Percentiles rank a stretch among this genome's conserved stretches.
These are phyloP conservation scores for Plasmopara muralis DNA, from an alignment of 352 stramenopile species.

Conservation along the genomic window DNA sequence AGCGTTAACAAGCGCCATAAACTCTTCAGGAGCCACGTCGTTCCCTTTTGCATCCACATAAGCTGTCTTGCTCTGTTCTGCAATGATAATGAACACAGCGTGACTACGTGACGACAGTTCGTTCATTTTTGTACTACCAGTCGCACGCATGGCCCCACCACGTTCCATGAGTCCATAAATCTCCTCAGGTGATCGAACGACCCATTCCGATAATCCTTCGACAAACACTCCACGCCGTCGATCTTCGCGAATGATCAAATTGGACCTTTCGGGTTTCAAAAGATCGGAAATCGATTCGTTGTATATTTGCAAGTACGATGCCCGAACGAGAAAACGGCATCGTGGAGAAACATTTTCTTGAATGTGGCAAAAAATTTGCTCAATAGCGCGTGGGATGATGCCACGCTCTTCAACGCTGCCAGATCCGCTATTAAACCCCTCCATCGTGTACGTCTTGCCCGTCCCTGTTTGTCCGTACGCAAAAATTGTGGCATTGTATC, in stretches of 20 bases:
- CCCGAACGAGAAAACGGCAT: constrained; percentile 88
- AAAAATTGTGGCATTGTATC: constrained; percentile 90
- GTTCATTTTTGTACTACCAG: constrained; percentile 86
- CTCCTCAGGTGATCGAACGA: constrained; percentile 88
- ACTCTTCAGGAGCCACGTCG: constrained; percentile 80
- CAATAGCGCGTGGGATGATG: constrained; percentile 97
- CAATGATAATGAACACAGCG: constrained; percentile 94
- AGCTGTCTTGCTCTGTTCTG: constrained; percentile 87
- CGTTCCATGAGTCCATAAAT: constrained; percentile 94
- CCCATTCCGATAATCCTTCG: constrained; percentile 92
- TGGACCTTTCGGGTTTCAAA: constrained; percentile 89
- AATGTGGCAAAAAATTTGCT: constrained; percentile 93
- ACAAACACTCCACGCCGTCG: constrained; percentile 91
- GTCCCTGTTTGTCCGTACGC: constrained; percentile 88
- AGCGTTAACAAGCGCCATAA: constrained; percentile 73
- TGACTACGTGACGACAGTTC: constrained; percentile 83
- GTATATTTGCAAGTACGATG: constrained; percentile 93
- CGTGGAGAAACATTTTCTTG: constrained; percentile 76
- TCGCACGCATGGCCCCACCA: constrained; percentile 75
- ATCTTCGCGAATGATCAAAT: constrained; percentile 92
- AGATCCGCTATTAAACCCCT: constrained; percentile 88
- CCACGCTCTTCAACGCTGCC: constrained; percentile 87
- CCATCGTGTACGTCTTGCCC: constrained; percentile 97
- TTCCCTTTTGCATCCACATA: constrained; percentile 82
- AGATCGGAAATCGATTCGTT: constrained; percentile 93